Conservation (phyloP, 1,139 yeast species). For the Yamadazyma buinensis region DNA sequence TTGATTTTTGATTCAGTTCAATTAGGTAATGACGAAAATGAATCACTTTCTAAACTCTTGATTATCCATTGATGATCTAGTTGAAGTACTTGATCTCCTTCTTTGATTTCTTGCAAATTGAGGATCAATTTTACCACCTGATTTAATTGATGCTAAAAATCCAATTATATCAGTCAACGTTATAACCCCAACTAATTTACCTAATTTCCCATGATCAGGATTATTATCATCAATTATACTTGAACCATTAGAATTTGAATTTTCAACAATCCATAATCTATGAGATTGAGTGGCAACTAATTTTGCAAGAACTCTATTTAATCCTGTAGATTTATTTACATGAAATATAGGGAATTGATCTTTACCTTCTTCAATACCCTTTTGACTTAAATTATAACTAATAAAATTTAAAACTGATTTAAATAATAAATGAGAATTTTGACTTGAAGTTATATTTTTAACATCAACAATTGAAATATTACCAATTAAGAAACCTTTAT, state of each 20-base stretch:
- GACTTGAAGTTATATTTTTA: conserved; percentile 77
- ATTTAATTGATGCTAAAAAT: conserved; percentile 65
- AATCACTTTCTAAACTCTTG: conserved; percentile 12
- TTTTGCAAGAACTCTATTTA: conserved; percentile 89
- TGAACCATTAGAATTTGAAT: conserved; percentile 13
- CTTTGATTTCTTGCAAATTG: conserved; percentile 83
- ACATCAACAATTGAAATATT: conserved; percentile 95
- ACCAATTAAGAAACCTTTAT: conserved; percentile 70
- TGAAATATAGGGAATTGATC: conserved; percentile 97
- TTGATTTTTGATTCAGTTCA: too few species aligned
- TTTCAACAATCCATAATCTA: conserved; percentile 86
- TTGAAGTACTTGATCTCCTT: conserved; percentile 59
- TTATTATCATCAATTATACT: conserved; percentile 11
- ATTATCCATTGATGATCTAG: conserved; percentile 34
- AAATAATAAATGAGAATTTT: conserved; percentile 75
- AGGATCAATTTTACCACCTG: conserved; percentile 70
- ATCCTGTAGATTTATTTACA: conserved; percentile 71
- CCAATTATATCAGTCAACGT: conserved; percentile 87
- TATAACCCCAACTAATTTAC: conserved; percentile 83
- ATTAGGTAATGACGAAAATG: too few species aligned
- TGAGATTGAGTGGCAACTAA: conserved; percentile 93
- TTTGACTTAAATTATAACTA: conserved; percentile 76
- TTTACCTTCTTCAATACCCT: conserved; percentile 91
- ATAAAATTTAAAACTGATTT: conserved; percentile 85
- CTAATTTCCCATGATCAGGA: conserved; percentile 41